Base-by-base conservation (phyloP, 768 basidiomycete species). In the Termitomyces sp. region DNA sequence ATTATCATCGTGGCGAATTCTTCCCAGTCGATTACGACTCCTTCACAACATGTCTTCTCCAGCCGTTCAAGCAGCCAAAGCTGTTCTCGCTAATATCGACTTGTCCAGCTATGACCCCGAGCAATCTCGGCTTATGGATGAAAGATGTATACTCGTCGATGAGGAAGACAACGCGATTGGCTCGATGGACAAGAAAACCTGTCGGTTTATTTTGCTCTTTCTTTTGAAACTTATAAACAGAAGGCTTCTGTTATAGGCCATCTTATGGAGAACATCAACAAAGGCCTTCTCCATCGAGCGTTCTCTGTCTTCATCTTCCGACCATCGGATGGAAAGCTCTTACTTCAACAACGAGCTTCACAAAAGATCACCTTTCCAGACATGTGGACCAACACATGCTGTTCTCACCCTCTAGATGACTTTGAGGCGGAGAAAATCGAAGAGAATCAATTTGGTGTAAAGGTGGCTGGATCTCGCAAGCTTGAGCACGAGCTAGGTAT, bases 381-480 rank as follows among this genome's bases (percentile, higher is more conserved):
- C 65, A 94, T 98, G 94, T 99, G 97, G 97, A 99, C 97, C 33
- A 99, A 99, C 73, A 98, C 97, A 8, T 99, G 97, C 71, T 99
- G 96, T 75, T 94, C 92, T 24, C 96, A 99, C 69, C 96, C 96
- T 18, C 79, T 99, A 51, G 87, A 92, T 64, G 97, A 98, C 73
- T 92, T 94, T 63, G 88, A 87, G 60, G 81, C 84, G 63, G 88
- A 94, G 74, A 92, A 87, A 75, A 70, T 85, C 8, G 90, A 91
- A 72, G 65, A 75, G 63, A 82, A 85, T 36, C 90, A 97, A 70
- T 77, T 82, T 66, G 95, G 95, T 54, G 95, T 97, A 32, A 81
- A 86, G 51, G 73, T 86, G 36, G 97, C 97, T n/a, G 97, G 94
- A 1, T 88, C 92, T 13, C 81, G 97, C 63, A 99, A 99, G 74